Base-by-base conservation (phyloP, 495 filamentous ascomycete genomes). In the Talaromyces borbonicus region DNA sequence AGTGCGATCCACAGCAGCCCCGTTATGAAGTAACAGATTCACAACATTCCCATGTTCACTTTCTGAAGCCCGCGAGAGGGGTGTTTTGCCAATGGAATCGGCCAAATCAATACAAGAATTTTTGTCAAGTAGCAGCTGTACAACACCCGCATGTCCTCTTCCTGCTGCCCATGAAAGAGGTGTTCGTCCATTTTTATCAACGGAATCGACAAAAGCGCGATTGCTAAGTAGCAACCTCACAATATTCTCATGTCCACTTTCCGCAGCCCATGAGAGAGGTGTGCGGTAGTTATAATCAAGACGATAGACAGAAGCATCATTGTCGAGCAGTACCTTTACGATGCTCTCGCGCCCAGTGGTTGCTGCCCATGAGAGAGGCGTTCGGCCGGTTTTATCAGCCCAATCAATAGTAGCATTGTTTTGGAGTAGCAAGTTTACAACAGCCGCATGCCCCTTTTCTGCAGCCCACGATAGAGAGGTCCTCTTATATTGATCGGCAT, bases 381-480 rank as follows among this genome's bases (percentile, higher is more conserved):
- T 53, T 29, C 40, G 47, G 26, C 47, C 48, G 15, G 26, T 31
- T 0, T 37, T 39, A 51, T 63, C 58, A 35, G 43, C 42, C 33
- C 46, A 46, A 31, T 52, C 43, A 23, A 56, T 22, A 8, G 55
- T 33, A 47, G 48, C 37, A 16, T 42, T 40, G 16, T 25, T 18
- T 15, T 47, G 15, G 20, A 60, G 33, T 9, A 58, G 32, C 31
- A 23, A 14, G 20, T 40, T 26, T 2, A 58, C 55, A 16, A 56
- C 32, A 6, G 18, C 14, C 8, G 25, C 23, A 42, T 58, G 56
- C 8, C 57, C 57, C 8, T 47, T 52, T 18, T 52, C 46, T 19
- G 62, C 58, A 16, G 62, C 62, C 19, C 30, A 49, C 12, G 31
- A 52, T 2, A 64, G 48, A 24, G 61, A 55, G 22, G 59, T 52